Conservation (phyloP, 345 rosid genomes). For the Eucalyptus victrix region DNA sequence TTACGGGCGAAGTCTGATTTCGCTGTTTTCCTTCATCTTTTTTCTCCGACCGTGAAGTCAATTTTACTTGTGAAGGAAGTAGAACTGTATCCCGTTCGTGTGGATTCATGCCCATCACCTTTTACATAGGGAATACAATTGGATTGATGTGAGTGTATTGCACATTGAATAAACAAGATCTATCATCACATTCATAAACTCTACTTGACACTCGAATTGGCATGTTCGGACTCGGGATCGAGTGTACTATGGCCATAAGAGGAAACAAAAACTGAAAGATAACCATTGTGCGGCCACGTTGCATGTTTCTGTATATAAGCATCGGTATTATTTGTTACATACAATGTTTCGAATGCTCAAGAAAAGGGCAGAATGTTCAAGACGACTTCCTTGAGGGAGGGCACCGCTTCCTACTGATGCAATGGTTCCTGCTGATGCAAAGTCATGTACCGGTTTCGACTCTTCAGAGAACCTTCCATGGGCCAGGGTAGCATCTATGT, state of each 20-base stretch:
- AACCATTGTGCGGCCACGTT: not conserved
- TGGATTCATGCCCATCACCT: not conserved
- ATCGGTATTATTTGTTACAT: not conserved
- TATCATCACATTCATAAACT: not conserved
- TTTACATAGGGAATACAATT: not conserved
- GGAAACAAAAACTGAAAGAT: not conserved
- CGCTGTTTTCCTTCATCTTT: not conserved
- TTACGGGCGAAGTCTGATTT: fast-evolving
- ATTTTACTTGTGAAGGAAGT: not conserved
- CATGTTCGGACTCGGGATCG: not conserved
- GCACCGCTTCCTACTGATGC: conserved; percentile 75
- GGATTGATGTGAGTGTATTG: not conserved
- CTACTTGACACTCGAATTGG: not conserved
- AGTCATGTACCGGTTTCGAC: conserved; percentile 22
- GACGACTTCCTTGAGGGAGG: conserved; percentile 86
- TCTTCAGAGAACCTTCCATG: conserved; percentile 78
- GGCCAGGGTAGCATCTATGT: conserved; percentile 73
- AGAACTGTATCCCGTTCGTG: fast-evolving
- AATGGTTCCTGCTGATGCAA: conserved; percentile 70
- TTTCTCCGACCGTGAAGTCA: no score
- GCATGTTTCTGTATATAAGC: not conserved
- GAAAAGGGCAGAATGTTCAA: conserved; percentile 67
- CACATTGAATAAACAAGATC: not conserved
- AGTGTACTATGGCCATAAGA: not conserved
- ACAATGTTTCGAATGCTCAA: conserved; percentile 3